Conservation (phyloP, 2,329 filamentous ascomycete genomes). For the Spiromastix sp. region DNA sequence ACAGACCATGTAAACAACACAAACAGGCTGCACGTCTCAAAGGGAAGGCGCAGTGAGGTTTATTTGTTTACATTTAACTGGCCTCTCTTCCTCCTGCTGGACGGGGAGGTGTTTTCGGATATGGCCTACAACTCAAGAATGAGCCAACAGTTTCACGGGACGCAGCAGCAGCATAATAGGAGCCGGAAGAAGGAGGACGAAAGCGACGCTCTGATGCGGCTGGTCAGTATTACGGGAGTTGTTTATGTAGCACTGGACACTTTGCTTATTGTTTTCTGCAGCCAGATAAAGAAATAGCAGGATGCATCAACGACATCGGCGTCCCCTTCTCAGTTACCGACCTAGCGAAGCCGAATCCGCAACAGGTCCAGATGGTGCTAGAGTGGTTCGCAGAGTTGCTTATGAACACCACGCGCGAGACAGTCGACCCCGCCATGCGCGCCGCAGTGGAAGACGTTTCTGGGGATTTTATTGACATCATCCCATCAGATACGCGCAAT, state of each 20-base stretch:
- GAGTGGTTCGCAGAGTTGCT: conserved; percentile 95
- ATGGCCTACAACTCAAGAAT: conserved; percentile 44
- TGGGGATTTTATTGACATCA: conserved; percentile 71
- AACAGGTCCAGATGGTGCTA: conserved; percentile 94
- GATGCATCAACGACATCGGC: conserved; percentile 94
- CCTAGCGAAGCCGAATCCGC: conserved; percentile 84
- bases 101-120: no score
- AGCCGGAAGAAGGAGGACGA: conserved; percentile 45
- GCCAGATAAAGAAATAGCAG: conserved; percentile 73
- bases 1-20: no score
- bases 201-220: conserved; percentile 47
- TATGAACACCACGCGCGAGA: conserved; percentile 86
- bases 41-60: no score
- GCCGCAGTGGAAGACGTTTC: conserved; percentile 75
- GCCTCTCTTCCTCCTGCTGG: no score
- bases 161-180: conserved; percentile 35
- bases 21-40: no score
- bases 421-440: conserved; percentile 89
- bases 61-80: no score
- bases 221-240: conserved; percentile 30
- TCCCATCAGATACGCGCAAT: conserved; percentile 80
- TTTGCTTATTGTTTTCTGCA: conserved; percentile 20
- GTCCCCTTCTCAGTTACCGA: conserved; percentile 80
- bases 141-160: conserved; percentile 40
- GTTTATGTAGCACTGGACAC: not conserved